These are phyloP conservation scores for Haematococcus lacustris DNA, from an alignment of 139 green algal species.

Conservation along the genomic window DNA sequence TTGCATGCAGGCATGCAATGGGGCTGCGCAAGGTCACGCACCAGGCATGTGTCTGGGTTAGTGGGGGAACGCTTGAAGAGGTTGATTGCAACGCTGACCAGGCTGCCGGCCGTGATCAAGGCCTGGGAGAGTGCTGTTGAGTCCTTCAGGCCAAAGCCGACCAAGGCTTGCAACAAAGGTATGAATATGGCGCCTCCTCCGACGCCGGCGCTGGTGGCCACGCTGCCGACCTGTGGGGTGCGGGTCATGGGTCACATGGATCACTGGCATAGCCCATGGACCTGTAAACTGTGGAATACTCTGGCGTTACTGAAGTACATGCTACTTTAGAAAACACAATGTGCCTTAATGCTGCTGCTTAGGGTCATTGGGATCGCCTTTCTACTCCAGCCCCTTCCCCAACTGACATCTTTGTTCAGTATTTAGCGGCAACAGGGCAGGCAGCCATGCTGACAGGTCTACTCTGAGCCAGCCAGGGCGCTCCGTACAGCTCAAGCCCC, in stretches of 20 bases:
- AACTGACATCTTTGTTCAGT: too few species aligned
- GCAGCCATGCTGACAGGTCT: too few species aligned
- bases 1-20: background rate
- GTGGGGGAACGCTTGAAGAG: conserved; percentile 1
- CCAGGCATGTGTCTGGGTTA: background rate
- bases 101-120: conserved; percentile 13
- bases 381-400: too few species aligned
- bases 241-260: background rate
- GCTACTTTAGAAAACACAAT: too few species aligned
- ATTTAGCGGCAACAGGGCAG: too few species aligned
- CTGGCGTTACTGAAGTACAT: too few species aligned
- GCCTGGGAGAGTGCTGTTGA: conserved; percentile 20
- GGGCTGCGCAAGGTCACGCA: background rate
- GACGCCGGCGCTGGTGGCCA: conserved; percentile 12
- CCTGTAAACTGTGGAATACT: too few species aligned
- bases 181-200: conserved; percentile 18
- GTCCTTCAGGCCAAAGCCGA: conserved; percentile 16
- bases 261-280: background rate
- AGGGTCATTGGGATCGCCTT: too few species aligned
- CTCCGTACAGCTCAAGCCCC: too few species aligned
- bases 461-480: too few species aligned
- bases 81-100: conserved; percentile 11
- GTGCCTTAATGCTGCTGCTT: too few species aligned
- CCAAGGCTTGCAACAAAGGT: conserved; percentile 12
- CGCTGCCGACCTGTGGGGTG: conserved; percentile 3